Percentiles rank a stretch among this genome's conserved stretches.
Conservation (phyloP, 768 basidiomycete species). For the Boletus subparvulus region DNA sequence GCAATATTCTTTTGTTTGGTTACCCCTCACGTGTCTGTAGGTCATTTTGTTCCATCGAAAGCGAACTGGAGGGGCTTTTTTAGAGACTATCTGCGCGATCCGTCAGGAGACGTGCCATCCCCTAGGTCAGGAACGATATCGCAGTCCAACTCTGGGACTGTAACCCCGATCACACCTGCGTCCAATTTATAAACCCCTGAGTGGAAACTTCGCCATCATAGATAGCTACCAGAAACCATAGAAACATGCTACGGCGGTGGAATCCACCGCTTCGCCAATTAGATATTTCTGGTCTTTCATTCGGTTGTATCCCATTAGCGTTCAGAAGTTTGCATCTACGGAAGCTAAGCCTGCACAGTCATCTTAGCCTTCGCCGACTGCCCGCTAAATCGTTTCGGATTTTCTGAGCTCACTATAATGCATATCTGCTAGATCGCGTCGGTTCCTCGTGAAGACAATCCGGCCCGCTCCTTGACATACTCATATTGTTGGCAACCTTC, state of each 20-base stretch:
- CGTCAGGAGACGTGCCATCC: slow-evolving; percentile 45
- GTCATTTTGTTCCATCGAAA: slow-evolving; percentile 83
- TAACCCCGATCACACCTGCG: slow-evolving; percentile 38
- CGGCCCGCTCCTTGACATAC: neutral
- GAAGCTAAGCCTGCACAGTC: neutral
- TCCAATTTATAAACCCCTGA: slow-evolving; percentile 2
- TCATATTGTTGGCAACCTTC: neutral
- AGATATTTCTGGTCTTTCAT: neutral
- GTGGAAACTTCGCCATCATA: neutral
- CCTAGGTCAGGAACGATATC: slow-evolving; percentile 38
- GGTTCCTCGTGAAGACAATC: neutral
- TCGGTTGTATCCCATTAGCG: neutral
- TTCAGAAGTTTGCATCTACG: neutral
- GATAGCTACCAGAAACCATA: slow-evolving; percentile 2
- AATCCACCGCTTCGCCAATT: neutral
- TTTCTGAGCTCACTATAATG: neutral
- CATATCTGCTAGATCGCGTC: neutral
- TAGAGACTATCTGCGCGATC: slow-evolving; percentile 59
- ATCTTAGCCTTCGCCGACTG: neutral
- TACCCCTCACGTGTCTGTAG: slow-evolving; percentile 36
- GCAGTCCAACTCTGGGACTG: slow-evolving; percentile 45
- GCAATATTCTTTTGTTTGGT: neutral
- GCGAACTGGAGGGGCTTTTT: slow-evolving; percentile 76
- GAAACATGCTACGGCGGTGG: neutral
- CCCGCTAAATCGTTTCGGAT: neutral